Evolutionary conservation across 352 stramenopile genomes (phyloP), one percentile per base, ranked within the genome.

Genomic region (Globisporangium cylindrosporum): DNA sequence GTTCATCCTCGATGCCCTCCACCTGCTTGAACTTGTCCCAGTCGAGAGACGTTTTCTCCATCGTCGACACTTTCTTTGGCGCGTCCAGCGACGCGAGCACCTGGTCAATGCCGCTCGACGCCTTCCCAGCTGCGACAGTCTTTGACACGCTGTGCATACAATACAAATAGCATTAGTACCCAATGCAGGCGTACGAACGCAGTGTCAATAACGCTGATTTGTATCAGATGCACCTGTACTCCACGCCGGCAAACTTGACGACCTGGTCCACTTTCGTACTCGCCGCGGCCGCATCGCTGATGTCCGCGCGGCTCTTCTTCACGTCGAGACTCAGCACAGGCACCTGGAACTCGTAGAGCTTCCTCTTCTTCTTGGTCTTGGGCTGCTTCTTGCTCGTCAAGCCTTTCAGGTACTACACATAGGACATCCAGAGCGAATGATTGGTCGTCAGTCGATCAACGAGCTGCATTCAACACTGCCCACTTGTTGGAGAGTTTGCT

Each of bases 21-120:
- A 94, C 78, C 46, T 95, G 80, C 73, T 99, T 99, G 81, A 98
- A 99, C 25, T 89, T 85, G 75, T 98, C 93, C 96, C 96, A 99
- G 76, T 99, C 96, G 18, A 97, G 74, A 36, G 83, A 96, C 43
- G 95, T 96, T 74, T 99, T 99, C 78, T 97, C 91, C 64, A 98
- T 96, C 6, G 95, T 98, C 10, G 91, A 97, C 7, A 98, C 80
- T 71, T 97, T 98, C 74, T 96, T 92, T 0, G 92, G 92, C 20
- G 82, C 88, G 49, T 96, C 86, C 36, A 99, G 68, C 29, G 93
- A 79, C 38, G 81, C 81, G 43, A 99, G 67, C 29, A 98, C 81
- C 59, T 88, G 70, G 71, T 99, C 95, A 60, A 98, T 66, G 18
- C 66, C 79, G 51, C 72, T 82, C 3, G 69, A 34, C 1, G 34